These are phyloP conservation scores for Sarocladium oryzae DNA, from an alignment of 2,329 filamentous ascomycete species.

Conservation along the genomic window DNA sequence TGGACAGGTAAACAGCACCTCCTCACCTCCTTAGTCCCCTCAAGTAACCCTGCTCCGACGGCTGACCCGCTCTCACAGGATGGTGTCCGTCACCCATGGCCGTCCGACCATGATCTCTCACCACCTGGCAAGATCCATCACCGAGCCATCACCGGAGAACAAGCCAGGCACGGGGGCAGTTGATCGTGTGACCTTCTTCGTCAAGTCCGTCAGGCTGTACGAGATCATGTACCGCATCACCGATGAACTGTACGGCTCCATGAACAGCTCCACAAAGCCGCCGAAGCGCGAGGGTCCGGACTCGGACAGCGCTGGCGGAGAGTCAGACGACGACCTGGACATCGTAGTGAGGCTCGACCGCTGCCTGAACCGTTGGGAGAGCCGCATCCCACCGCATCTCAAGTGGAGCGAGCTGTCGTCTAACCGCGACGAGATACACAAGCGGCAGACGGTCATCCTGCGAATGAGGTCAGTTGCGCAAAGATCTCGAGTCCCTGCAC, in stretches of 20 bases:
- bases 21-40: background rate
- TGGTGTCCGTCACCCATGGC: conserved; percentile 29
- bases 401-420: conserved; percentile 11
- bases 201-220: conserved; percentile 29
- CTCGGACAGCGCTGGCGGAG: conserved; percentile 8
- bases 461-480: conserved; percentile 23
- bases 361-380: conserved; percentile 21
- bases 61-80: conserved; percentile 17
- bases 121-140: conserved; percentile 14
- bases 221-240: conserved; percentile 29
- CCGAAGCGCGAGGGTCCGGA: conserved; percentile 1
- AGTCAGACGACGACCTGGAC: conserved; percentile 21
- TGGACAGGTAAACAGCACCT: conserved; percentile 25
- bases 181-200: conserved; percentile 22
- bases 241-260: conserved; percentile 19
- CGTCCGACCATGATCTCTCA: conserved; percentile 29
- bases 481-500: too few species aligned
- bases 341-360: conserved; percentile 25
- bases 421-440: conserved; percentile 17
- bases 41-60: background rate
- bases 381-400: conserved; percentile 20
- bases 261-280: background rate
- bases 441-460: conserved; percentile 26
- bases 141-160: background rate
- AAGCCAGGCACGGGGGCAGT: conserved; percentile 10